phyloP scores from a whole-genome alignment of 2,329 filamentous ascomycete genomes.

The Pyrenochaeta sp. region DNA sequence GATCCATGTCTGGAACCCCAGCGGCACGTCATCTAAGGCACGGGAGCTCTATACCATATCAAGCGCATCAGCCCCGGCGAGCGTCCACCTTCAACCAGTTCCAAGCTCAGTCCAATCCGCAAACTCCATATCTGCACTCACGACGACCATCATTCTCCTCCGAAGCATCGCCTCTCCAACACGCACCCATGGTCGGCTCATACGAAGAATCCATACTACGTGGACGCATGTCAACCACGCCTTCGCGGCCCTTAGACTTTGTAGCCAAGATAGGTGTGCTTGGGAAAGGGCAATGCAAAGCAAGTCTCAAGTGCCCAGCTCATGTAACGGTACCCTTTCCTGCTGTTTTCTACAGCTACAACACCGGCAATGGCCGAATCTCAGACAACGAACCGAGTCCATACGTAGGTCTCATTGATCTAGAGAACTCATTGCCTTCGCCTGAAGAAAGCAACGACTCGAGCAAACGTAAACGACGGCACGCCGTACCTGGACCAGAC shows the following conservation, averaged over 20 bases:
- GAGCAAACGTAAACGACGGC: constrained; percentile 52
- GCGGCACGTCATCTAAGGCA: constrained; percentile 58
- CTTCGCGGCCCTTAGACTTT: constrained; percentile 91
- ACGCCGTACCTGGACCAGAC: constrained; percentile 31
- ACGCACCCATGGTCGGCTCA: constrained; percentile 95
- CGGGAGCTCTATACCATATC: constrained; percentile 71
- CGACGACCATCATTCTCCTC: constrained; percentile 75
- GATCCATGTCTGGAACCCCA: constrained; percentile 41
- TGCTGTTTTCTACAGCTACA: constrained; percentile 95
- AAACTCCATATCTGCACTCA: constrained; percentile 59
- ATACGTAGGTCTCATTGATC: constrained; percentile 91
- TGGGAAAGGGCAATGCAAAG: constrained; percentile 86
- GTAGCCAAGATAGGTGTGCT: constrained; percentile 94
- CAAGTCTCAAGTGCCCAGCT: constrained; percentile 82
- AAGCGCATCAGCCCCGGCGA: constrained; percentile 80
- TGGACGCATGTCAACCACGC: constrained; percentile 95
- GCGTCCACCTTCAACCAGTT: constrained; percentile 69
- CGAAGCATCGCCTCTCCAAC: constrained; percentile 80
- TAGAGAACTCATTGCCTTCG: constrained; percentile 78
- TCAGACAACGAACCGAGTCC: constrained; percentile 89
- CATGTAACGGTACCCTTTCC: constrained; percentile 92
- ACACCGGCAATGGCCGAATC: constrained; percentile 71
- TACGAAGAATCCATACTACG: constrained; percentile 97
- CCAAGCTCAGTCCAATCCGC: constrained; percentile 51
- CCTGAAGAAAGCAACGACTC: constrained; percentile 54